Evolutionary conservation across 768 basidiomycete genomes (phyloP).

Genomic region (Scleroderma citrinum): DNA sequence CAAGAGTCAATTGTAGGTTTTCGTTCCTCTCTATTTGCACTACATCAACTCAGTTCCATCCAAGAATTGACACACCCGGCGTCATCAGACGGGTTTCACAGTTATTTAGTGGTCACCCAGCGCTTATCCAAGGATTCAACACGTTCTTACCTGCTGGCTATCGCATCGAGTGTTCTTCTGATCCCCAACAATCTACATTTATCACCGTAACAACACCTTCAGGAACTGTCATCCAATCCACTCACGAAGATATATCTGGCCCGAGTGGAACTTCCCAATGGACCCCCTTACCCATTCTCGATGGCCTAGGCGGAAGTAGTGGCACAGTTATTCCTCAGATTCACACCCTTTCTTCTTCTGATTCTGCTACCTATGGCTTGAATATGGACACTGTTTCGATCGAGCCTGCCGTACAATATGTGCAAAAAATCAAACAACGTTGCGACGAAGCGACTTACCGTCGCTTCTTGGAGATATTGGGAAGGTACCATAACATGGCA

Average conservation of each 20-base stretch:
- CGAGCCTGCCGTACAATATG: slow-evolving; percentile 85
- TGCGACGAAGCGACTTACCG: slow-evolving; percentile 87
- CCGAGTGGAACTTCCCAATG: slow-evolving; percentile 32
- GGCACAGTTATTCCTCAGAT: slow-evolving; percentile 3
- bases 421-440: slow-evolving; percentile 93
- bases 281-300: slow-evolving; percentile 25
- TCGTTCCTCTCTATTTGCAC: not conserved
- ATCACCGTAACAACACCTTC: slow-evolving; percentile 78
- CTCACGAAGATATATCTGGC: slow-evolving; percentile 37
- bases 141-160: slow-evolving; percentile 95
- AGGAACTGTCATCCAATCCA: slow-evolving; percentile 57
- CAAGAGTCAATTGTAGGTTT: slow-evolving; percentile 53
- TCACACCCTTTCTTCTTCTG: slow-evolving; percentile 9
- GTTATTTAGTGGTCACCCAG: slow-evolving; percentile 85
- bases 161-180: slow-evolving; percentile 75
- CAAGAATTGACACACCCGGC: slow-evolving; percentile 93
- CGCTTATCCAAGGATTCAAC: slow-evolving; percentile 96
- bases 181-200: slow-evolving; percentile 54
- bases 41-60: not conserved
- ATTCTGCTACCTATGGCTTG: slow-evolving; percentile 22
- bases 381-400: slow-evolving; percentile 43
- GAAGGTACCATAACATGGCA: slow-evolving; percentile 54
- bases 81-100: slow-evolving; percentile 94
- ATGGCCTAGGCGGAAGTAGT: slow-evolving; percentile 7
- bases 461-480: slow-evolving; percentile 71